Conservation (phyloP, 2,329 filamentous ascomycete genomes). For the Ophiostoma himal-ulmi region DNA sequence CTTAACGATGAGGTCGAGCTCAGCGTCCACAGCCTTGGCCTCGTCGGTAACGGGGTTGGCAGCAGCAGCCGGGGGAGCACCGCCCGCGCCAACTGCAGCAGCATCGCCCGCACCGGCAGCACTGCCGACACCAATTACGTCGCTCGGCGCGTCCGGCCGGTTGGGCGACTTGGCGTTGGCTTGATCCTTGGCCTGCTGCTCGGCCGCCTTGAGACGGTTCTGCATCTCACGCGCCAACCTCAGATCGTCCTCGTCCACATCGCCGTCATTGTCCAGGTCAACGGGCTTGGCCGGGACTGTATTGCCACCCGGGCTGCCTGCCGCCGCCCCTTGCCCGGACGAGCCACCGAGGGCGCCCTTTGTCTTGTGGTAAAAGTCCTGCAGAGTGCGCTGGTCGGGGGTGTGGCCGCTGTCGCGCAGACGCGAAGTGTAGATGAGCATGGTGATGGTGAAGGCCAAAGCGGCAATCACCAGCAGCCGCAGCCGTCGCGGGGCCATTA, state of each 20-base stretch:
- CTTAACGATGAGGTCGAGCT: constrained; percentile 75
- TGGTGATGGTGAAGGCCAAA: constrained; percentile 57
- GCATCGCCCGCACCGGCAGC: constrained; percentile 43
- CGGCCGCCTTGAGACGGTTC: constrained; percentile 61
- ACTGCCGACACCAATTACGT: constrained; percentile 55
- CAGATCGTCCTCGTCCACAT: constrained; percentile 52
- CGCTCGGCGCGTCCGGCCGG: constrained; percentile 53
- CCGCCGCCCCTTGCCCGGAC: constrained; percentile 27
- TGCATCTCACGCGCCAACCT: constrained; percentile 50
- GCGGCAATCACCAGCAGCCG: constrained; percentile 61
- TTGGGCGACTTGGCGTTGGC: constrained; percentile 61
- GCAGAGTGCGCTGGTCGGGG: constrained; percentile 38
- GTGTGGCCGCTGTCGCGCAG: constrained; percentile 47
- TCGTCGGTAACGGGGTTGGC: constrained; percentile 44
- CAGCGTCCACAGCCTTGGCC: constrained; percentile 60
- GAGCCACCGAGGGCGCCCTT: constrained; percentile 43
- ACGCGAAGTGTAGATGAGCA: constrained; percentile 67
- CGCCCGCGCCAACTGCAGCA: constrained; percentile 29
- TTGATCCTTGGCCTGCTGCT: constrained; percentile 60
- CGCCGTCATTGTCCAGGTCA: constrained; percentile 51
- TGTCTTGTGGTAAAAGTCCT: constrained; percentile 58
- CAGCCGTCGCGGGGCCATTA: constrained; percentile 61
- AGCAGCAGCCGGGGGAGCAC: constrained; percentile 35
- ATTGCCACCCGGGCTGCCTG: constrained; percentile 29
- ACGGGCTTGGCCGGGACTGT: constrained; percentile 36